Percentiles rank a stretch among this genome's conserved stretches.
These are phyloP conservation scores for Sicyos baderoa DNA, from an alignment of 306 rosid species.

Conservation along the genomic window DNA sequence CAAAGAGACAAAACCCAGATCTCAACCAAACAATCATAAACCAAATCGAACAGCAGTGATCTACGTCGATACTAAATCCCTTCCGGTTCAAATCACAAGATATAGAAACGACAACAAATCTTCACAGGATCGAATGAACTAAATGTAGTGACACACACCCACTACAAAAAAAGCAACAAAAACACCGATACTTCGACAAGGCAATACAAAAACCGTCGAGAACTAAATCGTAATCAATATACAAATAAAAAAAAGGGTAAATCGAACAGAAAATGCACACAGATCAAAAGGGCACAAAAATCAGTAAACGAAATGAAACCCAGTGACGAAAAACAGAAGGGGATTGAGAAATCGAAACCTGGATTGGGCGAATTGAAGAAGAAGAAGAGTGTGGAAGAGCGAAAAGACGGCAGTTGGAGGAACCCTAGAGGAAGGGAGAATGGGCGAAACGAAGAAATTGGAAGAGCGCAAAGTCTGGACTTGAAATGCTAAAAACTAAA, in stretches of 20 bases:
- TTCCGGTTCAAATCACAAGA: not conserved
- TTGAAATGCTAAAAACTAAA: slow-evolving; percentile 11
- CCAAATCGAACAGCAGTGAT: not conserved
- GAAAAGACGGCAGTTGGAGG: slow-evolving; percentile 6
- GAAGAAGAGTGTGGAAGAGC: not conserved
- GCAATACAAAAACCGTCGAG: not conserved
- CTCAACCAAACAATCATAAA: not conserved
- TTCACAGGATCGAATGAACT: not conserved
- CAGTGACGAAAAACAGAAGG: not conserved
- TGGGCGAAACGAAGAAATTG: not conserved
- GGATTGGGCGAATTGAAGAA: not conserved
- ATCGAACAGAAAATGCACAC: not conserved
- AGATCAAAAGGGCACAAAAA: slow-evolving; percentile 14
- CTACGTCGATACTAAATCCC: not conserved
- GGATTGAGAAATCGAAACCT: slow-evolving; percentile 12
- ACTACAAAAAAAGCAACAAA: not conserved
- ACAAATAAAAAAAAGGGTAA: not conserved
- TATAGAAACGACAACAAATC: not conserved
- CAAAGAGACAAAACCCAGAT: not conserved
- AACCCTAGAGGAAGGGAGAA: slow-evolving; percentile 3
- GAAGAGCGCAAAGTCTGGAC: slow-evolving; percentile 17
- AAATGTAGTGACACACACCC: slow-evolving; percentile 5
- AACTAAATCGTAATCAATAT: not conserved
- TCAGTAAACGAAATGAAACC: not conserved
- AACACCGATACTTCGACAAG: not conserved